Evolutionary conservation across 164 flowering plant genomes (phyloP), one percentile per base, ranked within the genome.

Genomic region (Vitis rupestris): DNA sequence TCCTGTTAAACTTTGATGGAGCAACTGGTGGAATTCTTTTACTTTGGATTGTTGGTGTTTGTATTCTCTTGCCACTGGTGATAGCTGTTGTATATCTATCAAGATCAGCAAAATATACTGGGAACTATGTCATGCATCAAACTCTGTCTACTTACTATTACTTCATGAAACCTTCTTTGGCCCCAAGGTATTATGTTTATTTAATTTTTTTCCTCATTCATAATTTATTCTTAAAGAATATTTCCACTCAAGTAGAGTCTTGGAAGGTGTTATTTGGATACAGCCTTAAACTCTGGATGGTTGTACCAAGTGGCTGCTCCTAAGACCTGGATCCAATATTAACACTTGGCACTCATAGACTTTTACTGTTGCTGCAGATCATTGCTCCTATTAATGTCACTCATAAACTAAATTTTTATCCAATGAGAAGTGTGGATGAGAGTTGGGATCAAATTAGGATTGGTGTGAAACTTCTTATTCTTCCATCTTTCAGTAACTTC

Each of bases 71-170:
- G 85, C 98, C 99, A 27, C 75, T 95, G 83, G 78, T 95, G 82
- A 70, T 87, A 67, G 98, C 94, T 68, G 99, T 89, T 64, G 76
- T 95, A 70, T 93, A 91, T 78, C 94, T 95, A 51, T 91, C 99
- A 68, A 90, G 83, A 72, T 91, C 99, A 52, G 80, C 99, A 50
- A 93, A 91, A 70, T 91, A 91, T 72, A 86, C 96, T 14, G 99
- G 99, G 66, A 95, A 95, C 51, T 82, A 93, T 80, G 98, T 95
- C 64, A 93, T 90, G 97, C 97, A 90, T 80, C 96, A 95, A 57
- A 95, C 99, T 2, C 62, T 93, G 61, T 86, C 85, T 2, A 75
- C 91, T 16, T 95, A 91, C 69, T 93, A 84, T 73, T 79, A 87
- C 83, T 81, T 85, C 59, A 91, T 95, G 96, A 95, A 95, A 71